Percentiles rank a stretch among this genome's conserved stretches.
phyloP scores from a whole-genome alignment of 1,139 yeast species.

The Yamadazyma conglobata region DNA sequence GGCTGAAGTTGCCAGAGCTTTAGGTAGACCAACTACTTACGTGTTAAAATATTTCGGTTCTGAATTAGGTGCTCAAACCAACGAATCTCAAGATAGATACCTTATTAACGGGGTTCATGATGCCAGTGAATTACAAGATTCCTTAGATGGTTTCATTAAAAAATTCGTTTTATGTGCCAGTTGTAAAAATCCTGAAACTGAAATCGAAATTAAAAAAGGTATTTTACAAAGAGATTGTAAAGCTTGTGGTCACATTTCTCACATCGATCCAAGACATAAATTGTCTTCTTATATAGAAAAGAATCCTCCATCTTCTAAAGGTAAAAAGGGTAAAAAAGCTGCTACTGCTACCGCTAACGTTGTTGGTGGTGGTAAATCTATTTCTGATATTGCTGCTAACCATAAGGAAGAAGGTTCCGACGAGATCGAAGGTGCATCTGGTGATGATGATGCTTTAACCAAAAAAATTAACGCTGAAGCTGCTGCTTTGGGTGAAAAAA shows the following conservation, averaged over 20 bases:
- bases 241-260: slow-evolving; percentile 93
- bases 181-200: slow-evolving; percentile 98
- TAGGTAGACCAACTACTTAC: slow-evolving; percentile 88
- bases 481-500: slow-evolving; percentile 52
- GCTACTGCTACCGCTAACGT: slow-evolving; percentile 92
- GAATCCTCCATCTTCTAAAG: slow-evolving; percentile 75
- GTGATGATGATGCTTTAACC: slow-evolving; percentile 75
- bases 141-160: slow-evolving; percentile 88
- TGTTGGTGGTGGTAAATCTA: slow-evolving; percentile 83
- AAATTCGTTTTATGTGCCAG: slow-evolving; percentile 91
- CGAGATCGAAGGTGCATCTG: slow-evolving; percentile 71
- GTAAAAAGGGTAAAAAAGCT: slow-evolving; percentile 61
- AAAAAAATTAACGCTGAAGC: slow-evolving; percentile 85
- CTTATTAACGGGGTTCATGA: slow-evolving; percentile 96
- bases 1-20: slow-evolving; percentile 90
- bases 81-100: slow-evolving; percentile 79
- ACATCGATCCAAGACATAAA: slow-evolving; percentile 83
- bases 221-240: slow-evolving; percentile 88
- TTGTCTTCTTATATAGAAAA: slow-evolving; percentile 82
- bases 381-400: slow-evolving; percentile 69
- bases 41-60: slow-evolving; percentile 93
- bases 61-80: slow-evolving; percentile 96
- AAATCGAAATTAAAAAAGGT: slow-evolving; percentile 75
- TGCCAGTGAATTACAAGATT: slow-evolving; percentile 84
- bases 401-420: slow-evolving; percentile 48